Conservation (phyloP, 2,329 filamentous ascomycete species). For the Aspergillus fischeri region DNA sequence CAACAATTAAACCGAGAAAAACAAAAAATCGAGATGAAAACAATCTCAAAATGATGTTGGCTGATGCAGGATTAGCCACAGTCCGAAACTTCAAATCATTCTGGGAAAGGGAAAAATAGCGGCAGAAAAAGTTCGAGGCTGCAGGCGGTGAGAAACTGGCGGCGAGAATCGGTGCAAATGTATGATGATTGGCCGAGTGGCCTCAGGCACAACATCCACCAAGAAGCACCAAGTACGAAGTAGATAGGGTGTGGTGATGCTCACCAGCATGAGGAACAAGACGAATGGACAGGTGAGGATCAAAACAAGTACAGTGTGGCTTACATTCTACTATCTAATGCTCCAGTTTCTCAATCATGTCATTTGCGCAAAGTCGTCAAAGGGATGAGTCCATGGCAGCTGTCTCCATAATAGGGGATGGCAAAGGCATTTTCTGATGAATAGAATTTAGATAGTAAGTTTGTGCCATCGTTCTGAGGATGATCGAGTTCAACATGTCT, state of each 20-base stretch:
- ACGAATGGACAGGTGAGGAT: background rate
- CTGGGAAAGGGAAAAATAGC: background rate
- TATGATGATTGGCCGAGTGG: background rate
- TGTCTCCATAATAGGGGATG: background rate
- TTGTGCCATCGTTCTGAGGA: too few relatives aligned
- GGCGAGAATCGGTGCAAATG: background rate
- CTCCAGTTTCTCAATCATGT: background rate
- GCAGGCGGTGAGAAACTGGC: background rate
- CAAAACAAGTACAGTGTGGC: background rate
- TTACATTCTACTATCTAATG: background rate
- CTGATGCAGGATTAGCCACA: background rate
- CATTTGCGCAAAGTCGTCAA: background rate
- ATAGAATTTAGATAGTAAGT: too few relatives aligned
- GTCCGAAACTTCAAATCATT: background rate
- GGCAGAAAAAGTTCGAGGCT: background rate
- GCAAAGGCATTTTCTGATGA: too few relatives aligned
- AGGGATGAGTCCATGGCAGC: background rate
- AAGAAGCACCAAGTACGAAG: too few relatives aligned
- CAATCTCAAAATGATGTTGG: conserved; percentile 1
- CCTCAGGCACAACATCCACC: too few relatives aligned
- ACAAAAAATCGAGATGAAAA: conserved; percentile 1
- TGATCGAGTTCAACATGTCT: too few relatives aligned
- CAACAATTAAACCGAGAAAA: background rate
- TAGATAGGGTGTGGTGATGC: too few relatives aligned
- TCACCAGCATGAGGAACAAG: background rate